Base-by-base conservation (phyloP, 192 early-diverging fungal genomes). In the Coemansia sp. region DNA sequence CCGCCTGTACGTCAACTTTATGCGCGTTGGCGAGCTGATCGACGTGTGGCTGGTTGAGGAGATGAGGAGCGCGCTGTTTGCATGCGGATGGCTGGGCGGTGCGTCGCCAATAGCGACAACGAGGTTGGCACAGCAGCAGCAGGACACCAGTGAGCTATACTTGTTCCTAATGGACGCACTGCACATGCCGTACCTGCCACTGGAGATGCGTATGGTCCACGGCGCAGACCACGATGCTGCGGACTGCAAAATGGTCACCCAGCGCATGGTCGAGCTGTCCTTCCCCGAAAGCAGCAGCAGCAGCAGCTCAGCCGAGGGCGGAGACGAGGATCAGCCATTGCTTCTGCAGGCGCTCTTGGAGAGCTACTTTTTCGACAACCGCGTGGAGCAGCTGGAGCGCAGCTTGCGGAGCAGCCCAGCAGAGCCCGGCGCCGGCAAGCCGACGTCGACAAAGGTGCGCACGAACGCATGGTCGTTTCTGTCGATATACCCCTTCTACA, bases 391-490 rank as follows among this genome's bases (percentile, higher is more conserved):
- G 31, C 52, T 73, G 28, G 70, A 84, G 70, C 74, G 82, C 59
- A 59, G 39, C 16, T 42, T 74, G 59, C 66, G 59, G 7, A 42
- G 53, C 28, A n/a, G 52, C 30, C 23, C 49, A 12, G 77, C 15
- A 18, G 40, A 30, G 4, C 15, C 12, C 12, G 55, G 30, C 3
- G 26, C 25, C 34, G 33, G 30, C 23, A n/a, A 28, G 30, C 18
- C 35, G 28, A 9, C 37, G 6, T 20, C 70, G 4, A 56, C 67
- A 33, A 69, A 82, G 35, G 82, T 88, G 8, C 80, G 74, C 18
- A 88, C 87, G 4, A 84, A 85, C 37, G 89, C 89, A 12, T 91
- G 89, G 89, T 86, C 89, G 61, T 83, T 88, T 10, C 59, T 91
- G 33, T 85, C 89, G 39, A 68, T 91, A 26, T 67, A 88, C 8